These are phyloP conservation scores for Ascocoryne sarcoides DNA, from an alignment of 2,329 filamentous ascomycete genomes.

Conservation along the genomic window DNA sequence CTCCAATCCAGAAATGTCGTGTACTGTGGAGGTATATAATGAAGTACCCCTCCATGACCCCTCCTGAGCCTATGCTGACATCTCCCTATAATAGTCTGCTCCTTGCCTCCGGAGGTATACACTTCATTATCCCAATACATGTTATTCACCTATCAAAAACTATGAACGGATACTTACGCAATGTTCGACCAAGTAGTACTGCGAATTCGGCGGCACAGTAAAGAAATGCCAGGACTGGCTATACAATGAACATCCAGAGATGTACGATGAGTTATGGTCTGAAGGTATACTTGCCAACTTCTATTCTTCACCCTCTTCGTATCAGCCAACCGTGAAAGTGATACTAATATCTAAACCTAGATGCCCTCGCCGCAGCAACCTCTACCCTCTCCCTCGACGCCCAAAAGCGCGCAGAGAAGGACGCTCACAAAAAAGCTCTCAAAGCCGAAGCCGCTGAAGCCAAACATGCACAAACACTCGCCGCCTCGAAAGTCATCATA, in stretches of 20 bases:
- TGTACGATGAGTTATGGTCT: slow-evolving; percentile 80
- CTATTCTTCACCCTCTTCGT: neutral
- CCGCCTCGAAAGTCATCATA: slow-evolving; percentile 75
- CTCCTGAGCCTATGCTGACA: neutral
- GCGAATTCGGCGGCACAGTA: slow-evolving; percentile 92
- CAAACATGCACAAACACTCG: slow-evolving; percentile 69
- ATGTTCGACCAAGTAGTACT: slow-evolving; percentile 59
- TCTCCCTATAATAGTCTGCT: slow-evolving; percentile 44
- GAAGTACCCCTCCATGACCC: neutral
- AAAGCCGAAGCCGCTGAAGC: slow-evolving; percentile 84
- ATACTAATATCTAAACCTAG: slow-evolving; percentile 32
- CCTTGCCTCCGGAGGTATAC: slow-evolving; percentile 54
- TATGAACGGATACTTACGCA: neutral
- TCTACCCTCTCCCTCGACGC: slow-evolving; percentile 81
- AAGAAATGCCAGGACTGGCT: slow-evolving; percentile 99
- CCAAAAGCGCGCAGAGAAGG: slow-evolving; percentile 90
- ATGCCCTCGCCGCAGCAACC: slow-evolving; percentile 75
- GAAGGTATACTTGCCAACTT: slow-evolving; percentile 48
- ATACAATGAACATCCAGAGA: slow-evolving; percentile 57
- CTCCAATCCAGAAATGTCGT: slow-evolving; percentile 26
- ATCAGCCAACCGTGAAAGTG: neutral
- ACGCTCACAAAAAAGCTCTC: slow-evolving; percentile 92
- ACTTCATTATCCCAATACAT: no score
- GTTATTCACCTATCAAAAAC: neutral
- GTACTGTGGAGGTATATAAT: slow-evolving; percentile 29